Conservation (phyloP, 2,329 filamentous ascomycete genomes). For the Camillea tinctor region DNA sequence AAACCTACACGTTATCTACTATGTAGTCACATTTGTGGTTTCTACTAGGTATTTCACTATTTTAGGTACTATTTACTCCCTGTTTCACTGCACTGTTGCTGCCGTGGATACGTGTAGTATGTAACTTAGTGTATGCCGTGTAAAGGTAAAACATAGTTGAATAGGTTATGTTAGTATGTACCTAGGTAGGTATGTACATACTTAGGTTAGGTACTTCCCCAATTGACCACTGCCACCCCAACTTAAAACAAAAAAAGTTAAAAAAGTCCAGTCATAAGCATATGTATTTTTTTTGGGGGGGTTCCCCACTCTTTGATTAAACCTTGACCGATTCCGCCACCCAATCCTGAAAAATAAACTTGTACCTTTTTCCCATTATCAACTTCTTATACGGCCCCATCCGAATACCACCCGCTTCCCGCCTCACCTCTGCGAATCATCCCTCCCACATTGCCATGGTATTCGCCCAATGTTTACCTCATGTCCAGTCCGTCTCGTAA, state of each 20-base stretch:
- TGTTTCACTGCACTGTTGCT: not conserved
- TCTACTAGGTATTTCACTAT: not conserved
- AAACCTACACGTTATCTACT: no score
- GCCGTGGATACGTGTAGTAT: not conserved
- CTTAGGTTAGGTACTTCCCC: not conserved
- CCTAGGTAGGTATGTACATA: not conserved
- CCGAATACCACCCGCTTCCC: constrained; percentile 15
- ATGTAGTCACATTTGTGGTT: not conserved
- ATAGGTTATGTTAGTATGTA: no score
- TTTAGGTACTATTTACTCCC: no score
- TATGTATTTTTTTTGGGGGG: not conserved
- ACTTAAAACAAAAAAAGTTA: no score
- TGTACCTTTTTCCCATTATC: constrained; percentile 23
- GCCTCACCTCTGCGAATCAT: constrained; percentile 22
- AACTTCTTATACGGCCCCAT: constrained; percentile 2
- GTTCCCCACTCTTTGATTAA: not conserved
- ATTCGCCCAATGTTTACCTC: constrained; percentile 54
- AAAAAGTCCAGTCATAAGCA: not conserved
- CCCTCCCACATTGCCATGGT: constrained; percentile 26
- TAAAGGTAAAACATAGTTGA: no score
- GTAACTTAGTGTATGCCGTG: no score
- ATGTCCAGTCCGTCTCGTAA: constrained; percentile 54
- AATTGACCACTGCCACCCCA: no score
- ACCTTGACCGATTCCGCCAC: constrained; percentile 24
- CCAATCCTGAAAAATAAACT: constrained; percentile 13